A percentile compares a stretch with the other conserved stretches of the same genome.
These are phyloP conservation scores for Fusarium napiforme DNA, from an alignment of 2,329 filamentous ascomycete species.

Conservation along the genomic window DNA sequence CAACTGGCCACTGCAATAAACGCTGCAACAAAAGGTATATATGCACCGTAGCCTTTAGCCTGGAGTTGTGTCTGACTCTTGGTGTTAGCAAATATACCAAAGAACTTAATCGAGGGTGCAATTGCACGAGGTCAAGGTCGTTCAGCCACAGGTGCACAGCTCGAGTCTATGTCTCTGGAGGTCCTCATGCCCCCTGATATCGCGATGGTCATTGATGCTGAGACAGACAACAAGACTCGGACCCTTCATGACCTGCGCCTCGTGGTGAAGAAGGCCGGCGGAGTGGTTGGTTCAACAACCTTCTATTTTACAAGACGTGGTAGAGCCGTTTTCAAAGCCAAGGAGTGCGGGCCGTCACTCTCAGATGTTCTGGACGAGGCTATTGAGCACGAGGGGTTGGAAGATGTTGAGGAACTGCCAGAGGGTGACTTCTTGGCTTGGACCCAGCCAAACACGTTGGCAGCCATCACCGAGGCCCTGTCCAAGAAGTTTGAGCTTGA, in stretches of 20 bases:
- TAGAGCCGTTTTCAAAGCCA: constrained; percentile 72
- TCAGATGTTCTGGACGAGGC: constrained; percentile 83
- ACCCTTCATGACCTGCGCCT: constrained; percentile 78
- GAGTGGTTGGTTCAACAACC: constrained; percentile 75
- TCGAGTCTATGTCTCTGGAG: constrained; percentile 85
- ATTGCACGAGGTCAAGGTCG: constrained; percentile 90
- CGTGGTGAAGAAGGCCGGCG: constrained; percentile 77
- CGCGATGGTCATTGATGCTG: constrained; percentile 84
- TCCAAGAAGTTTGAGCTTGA: constrained; percentile 71
- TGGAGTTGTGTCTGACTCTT: not conserved
- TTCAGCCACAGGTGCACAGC: constrained; percentile 75
- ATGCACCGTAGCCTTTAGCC: not conserved
- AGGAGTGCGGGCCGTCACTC: constrained; percentile 64
- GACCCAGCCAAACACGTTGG: constrained; percentile 50
- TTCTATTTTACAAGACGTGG: constrained; percentile 90
- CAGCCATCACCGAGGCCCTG: constrained; percentile 59
- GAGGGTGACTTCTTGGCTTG: constrained; percentile 76
- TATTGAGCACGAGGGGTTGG: constrained; percentile 81
- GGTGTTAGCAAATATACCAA: constrained; percentile 76
- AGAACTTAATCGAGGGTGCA: constrained; percentile 83
- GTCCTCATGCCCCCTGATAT: constrained; percentile 81
- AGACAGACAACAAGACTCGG: constrained; percentile 83
- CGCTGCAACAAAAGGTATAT: constrained; percentile 79
- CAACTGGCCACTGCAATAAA: constrained; percentile 78
- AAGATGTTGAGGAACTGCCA: constrained; percentile 75